Conservation (phyloP, 306 rosid species). For the Dalbergia cultrata region DNA sequence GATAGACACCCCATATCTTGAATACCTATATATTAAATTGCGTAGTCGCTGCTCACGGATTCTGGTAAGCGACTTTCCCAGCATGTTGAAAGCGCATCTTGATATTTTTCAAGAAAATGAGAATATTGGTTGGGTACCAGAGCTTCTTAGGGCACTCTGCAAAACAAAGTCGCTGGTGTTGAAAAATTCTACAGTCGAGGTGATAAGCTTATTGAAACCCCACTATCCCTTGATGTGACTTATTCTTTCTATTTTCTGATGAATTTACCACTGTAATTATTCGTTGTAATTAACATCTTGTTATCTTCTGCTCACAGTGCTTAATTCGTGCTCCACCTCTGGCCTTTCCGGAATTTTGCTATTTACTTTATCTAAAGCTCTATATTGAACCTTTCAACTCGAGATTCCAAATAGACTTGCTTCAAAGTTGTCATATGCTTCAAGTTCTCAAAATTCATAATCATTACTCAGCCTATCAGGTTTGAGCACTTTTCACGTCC, state of each 20-base stretch:
- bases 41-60: not conserved
- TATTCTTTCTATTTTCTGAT: no score
- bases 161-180: not conserved
- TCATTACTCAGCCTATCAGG: not conserved
- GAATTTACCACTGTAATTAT: no score
- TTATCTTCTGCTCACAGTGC: not conserved
- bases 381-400: not conserved
- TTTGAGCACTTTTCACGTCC: not conserved
- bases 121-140: no score
- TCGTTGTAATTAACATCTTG: not conserved
- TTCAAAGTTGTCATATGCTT: not conserved
- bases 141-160: not conserved
- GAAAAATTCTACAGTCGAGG: not conserved
- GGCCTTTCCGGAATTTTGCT: not conserved
- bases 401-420: not conserved
- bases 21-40: not conserved
- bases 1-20: not conserved
- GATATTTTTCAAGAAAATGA: no score
- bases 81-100: not conserved
- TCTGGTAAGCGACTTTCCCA: not conserved
- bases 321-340: not conserved
- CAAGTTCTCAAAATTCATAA: not conserved
- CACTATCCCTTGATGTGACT: no score
- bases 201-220: not conserved
- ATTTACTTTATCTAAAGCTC: not conserved